Conservation (phyloP, 331 rosid genomes). For the Dryas integrifolia region DNA sequence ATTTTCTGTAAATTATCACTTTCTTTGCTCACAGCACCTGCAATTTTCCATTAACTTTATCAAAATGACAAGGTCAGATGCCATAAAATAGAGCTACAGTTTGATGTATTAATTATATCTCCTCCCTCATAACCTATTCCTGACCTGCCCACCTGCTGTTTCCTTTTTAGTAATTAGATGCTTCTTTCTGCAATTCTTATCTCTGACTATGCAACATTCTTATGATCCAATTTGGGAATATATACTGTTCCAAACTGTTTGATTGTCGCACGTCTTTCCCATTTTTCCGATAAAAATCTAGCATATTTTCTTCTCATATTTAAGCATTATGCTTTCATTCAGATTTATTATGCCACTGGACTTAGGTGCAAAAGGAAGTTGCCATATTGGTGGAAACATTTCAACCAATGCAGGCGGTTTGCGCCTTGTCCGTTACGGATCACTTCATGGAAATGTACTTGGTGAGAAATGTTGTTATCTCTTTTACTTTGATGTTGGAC, state of each 20-base stretch:
- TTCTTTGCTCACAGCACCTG: conserved; percentile 3
- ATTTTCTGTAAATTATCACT: conserved; percentile 27
- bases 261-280: background rate
- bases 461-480: conserved; percentile 46
- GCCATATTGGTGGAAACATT: conserved; percentile 97
- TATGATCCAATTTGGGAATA: conserved; percentile 1
- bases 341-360: conserved; percentile 98
- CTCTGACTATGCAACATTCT: background rate
- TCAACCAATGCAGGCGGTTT: conserved; percentile 98
- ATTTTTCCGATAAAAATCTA: background rate
- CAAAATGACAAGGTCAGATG: conserved; percentile 3
- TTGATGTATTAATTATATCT: background rate
- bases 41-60: background rate
- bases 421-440: conserved; percentile 91
- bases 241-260: conserved; percentile 4
- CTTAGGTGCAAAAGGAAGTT: conserved; percentile 99
- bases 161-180: background rate
- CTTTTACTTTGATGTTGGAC: background rate
- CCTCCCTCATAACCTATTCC: background rate
- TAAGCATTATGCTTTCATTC: conserved; percentile 58
- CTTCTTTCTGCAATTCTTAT: background rate
- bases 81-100: background rate
- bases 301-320: conserved; percentile 23
- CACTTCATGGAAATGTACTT: conserved; percentile 90
- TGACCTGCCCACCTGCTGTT: background rate